Percentiles rank a stretch among this genome's conserved stretches.
Conservation (phyloP, 2,329 filamentous ascomycete species). For the Stagonosporopsis vannaccii region DNA sequence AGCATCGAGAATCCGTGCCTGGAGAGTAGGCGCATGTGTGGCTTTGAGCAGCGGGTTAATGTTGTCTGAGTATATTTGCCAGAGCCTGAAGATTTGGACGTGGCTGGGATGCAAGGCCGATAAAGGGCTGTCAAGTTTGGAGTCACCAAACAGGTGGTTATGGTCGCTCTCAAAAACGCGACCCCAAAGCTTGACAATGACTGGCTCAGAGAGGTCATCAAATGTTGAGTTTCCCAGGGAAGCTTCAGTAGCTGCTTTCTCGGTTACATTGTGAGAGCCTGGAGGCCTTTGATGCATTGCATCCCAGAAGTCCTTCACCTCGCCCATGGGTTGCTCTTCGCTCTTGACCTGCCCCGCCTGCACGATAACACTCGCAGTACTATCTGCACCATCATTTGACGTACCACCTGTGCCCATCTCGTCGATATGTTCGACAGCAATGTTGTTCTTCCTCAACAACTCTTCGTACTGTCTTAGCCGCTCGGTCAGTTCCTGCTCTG, state of each 20-base stretch:
- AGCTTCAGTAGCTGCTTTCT: slow-evolving; percentile 4
- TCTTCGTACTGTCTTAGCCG: slow-evolving; percentile 73
- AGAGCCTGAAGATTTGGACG: slow-evolving; percentile 72
- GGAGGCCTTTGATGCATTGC: slow-evolving; percentile 27
- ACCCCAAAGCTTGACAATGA: slow-evolving; percentile 57
- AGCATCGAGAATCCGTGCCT: slow-evolving; percentile 69
- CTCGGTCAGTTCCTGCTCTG: slow-evolving; percentile 74
- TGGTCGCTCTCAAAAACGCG: slow-evolving; percentile 52
- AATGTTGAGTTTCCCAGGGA: slow-evolving; percentile 12
- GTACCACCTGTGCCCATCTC: neutral
- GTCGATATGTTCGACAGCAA: slow-evolving; percentile 67
- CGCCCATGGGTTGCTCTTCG: slow-evolving; percentile 8
- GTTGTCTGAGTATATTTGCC: slow-evolving; percentile 72
- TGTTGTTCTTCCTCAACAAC: slow-evolving; percentile 69
- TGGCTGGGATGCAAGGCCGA: slow-evolving; percentile 69
- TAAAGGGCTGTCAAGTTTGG: slow-evolving; percentile 64
- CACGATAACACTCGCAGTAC: neutral
- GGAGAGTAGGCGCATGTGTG: slow-evolving; percentile 39
- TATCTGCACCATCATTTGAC: neutral
- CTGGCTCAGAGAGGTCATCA: slow-evolving; percentile 20
- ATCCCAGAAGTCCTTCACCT: slow-evolving; percentile 31
- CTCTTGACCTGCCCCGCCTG: slow-evolving; percentile 21
- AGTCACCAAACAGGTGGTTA: slow-evolving; percentile 62
- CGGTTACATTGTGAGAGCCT: neutral
- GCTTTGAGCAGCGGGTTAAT: slow-evolving; percentile 43